Percentiles rank a stretch among this genome's conserved stretches.
Evolutionary conservation across 2,329 filamentous ascomycete species (phyloP).

Genomic region (Scedosporium boydii): DNA sequence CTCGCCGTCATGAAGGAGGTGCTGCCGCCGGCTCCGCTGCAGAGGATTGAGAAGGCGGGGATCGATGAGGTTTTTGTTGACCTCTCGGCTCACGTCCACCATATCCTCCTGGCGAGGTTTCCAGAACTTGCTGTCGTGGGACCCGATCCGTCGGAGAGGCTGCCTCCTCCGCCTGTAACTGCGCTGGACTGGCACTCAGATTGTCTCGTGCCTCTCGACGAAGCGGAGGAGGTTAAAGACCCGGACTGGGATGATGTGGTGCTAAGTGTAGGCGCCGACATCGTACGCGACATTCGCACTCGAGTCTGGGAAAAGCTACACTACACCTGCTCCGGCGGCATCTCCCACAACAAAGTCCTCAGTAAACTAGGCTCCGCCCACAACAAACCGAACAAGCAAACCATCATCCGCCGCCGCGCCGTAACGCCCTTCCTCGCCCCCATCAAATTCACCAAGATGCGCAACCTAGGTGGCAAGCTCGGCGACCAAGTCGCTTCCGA

Average conservation of each 20-base stretch:
- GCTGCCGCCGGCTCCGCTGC: constrained; percentile 56
- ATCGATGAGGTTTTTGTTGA: constrained; percentile 96
- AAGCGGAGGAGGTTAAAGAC: constrained; percentile 65
- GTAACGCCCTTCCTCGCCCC: constrained; percentile 66
- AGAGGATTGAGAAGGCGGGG: constrained; percentile 83
- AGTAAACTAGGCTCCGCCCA: constrained; percentile 86
- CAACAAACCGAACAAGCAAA: constrained; percentile 92
- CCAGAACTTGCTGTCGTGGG: constrained; percentile 64
- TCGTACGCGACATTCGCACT: constrained; percentile 66
- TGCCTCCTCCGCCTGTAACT: constrained; percentile 61
- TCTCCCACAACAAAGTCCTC: constrained; percentile 89
- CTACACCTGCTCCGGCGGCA: constrained; percentile 87
- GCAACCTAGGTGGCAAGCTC: constrained; percentile 89
- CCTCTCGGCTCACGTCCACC: constrained; percentile 74
- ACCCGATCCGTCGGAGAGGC: constrained; percentile 58
- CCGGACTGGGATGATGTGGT: constrained; percentile 96
- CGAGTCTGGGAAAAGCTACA: constrained; percentile 59
- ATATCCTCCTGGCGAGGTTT: constrained; percentile 64
- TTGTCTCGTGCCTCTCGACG: constrained; percentile 69
- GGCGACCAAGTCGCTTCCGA: constrained; percentile 75
- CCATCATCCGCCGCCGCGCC: constrained; percentile 81
- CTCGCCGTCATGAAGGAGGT: constrained; percentile 66
- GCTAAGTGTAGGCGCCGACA: constrained; percentile 79
- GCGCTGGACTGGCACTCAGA: constrained; percentile 78
- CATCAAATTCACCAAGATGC: constrained; percentile 91